Evolutionary conservation across 2,329 filamentous ascomycete species (phyloP).

Genomic region (Aureobasidium musti): DNA sequence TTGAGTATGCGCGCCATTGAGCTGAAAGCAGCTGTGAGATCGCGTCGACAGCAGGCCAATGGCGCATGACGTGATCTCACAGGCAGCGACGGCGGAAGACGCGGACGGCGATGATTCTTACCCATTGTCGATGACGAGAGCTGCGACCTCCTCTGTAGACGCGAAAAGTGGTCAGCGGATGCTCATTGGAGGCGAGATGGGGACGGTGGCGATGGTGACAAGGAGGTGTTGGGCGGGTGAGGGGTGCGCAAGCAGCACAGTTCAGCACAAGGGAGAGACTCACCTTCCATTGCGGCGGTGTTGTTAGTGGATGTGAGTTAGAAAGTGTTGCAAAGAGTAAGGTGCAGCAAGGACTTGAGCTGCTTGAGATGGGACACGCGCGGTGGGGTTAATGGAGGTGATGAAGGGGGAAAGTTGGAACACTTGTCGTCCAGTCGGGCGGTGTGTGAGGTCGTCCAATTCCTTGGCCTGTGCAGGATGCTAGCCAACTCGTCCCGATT

Average conservation of each 20-base stretch:
- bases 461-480: slow-evolving; percentile 28
- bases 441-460: slow-evolving; percentile 27
- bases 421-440: slow-evolving; percentile 28
- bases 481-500: slow-evolving; percentile 16
- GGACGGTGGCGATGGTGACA: slow-evolving; percentile 11
- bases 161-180: slow-evolving; percentile 33
- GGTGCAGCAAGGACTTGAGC: slow-evolving; percentile 30
- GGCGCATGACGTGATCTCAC: slow-evolving; percentile 40
- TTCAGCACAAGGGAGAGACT: slow-evolving; percentile 26
- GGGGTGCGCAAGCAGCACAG: slow-evolving; percentile 28
- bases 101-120: slow-evolving; percentile 60
- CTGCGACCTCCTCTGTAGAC: slow-evolving; percentile 94
- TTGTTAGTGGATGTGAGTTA: slow-evolving; percentile 22
- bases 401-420: slow-evolving; percentile 30
- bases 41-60: slow-evolving; percentile 38
- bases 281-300: slow-evolving; percentile 41
- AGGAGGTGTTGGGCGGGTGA: slow-evolving; percentile 18
- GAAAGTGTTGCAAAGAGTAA: slow-evolving; percentile 4
- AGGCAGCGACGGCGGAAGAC: slow-evolving; percentile 37
- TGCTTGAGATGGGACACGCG: slow-evolving; percentile 28
- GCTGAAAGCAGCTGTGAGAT: slow-evolving; percentile 34
- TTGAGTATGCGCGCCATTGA: slow-evolving; percentile 20
- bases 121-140: slow-evolving; percentile 99
- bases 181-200: slow-evolving; percentile 1
- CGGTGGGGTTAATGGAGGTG: slow-evolving; percentile 28